These are phyloP conservation scores for Suillus variegatus DNA, from an alignment of 768 basidiomycete species.

Conservation along the genomic window DNA sequence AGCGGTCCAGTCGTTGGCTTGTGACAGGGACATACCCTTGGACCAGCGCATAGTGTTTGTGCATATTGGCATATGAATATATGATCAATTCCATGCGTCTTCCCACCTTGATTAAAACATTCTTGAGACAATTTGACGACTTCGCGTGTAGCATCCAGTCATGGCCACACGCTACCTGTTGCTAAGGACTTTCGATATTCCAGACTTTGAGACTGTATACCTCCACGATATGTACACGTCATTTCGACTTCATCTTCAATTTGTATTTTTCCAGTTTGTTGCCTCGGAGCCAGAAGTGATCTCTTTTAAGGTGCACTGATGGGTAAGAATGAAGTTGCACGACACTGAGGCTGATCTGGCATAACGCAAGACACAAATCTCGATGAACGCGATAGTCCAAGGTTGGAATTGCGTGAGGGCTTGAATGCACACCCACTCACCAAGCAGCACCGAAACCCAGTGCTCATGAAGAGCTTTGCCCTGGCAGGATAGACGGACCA, in stretches of 20 bases:
- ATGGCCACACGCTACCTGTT: not conserved
- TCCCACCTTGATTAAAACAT: no score
- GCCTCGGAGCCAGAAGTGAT: not conserved
- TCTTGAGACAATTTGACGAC: not conserved
- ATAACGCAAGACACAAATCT: no score
- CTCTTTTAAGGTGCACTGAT: not conserved
- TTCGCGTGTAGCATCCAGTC: not conserved
- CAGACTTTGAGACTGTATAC: not conserved
- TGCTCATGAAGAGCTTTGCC: not conserved
- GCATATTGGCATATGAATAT: no score
- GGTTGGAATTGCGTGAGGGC: no score
- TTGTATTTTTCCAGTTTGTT: not conserved
- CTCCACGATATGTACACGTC: not conserved
- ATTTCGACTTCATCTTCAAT: not conserved
- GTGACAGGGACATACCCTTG: not conserved
- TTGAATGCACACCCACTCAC: not conserved
- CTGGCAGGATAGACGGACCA: no score
- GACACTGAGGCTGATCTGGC: no score
- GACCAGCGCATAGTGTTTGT: not conserved
- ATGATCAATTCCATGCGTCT: no score
- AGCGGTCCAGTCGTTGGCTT: no score
- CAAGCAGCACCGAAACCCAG: not conserved
- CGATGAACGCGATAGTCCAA: not conserved
- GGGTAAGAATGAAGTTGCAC: no score
- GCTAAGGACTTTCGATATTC: not conserved